Percentiles rank a stretch among this genome's conserved stretches.
Evolutionary conservation across 192 early-diverging fungal species (phyloP).

Genomic region (Linderina pennispora): DNA sequence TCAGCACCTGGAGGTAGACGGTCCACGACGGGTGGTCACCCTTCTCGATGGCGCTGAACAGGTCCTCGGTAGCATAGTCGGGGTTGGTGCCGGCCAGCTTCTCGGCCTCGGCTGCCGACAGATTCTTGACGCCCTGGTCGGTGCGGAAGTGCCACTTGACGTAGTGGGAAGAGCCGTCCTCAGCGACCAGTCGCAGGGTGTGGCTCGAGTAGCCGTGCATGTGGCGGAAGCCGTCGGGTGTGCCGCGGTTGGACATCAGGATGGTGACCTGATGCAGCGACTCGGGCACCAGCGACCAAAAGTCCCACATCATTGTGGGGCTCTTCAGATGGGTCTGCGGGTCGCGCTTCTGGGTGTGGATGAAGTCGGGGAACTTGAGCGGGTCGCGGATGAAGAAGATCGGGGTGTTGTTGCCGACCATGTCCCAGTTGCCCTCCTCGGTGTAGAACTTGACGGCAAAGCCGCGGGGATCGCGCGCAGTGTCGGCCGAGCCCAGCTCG

Average conservation of each 20-base stretch:
- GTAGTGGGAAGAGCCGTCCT: slow-evolving; percentile 52
- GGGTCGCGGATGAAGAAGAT: slow-evolving; percentile 69
- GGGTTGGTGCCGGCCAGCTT: slow-evolving; percentile 47
- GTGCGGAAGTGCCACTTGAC: slow-evolving; percentile 84
- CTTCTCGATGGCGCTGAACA: slow-evolving; percentile 56
- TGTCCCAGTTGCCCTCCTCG: slow-evolving; percentile 72
- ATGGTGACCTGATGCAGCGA: slow-evolving; percentile 60
- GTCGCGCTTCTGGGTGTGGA: slow-evolving; percentile 60
- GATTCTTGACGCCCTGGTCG: slow-evolving; percentile 55
- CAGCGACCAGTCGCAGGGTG: slow-evolving; percentile 62
- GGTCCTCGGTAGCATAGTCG: slow-evolving; percentile 57
- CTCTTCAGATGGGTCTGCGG: slow-evolving; percentile 50
- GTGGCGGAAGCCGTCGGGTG: slow-evolving; percentile 60
- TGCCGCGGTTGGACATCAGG: slow-evolving; percentile 68
- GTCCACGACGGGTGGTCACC: slow-evolving; percentile 64
- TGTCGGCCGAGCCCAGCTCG: slow-evolving; percentile 57
- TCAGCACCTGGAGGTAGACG: slow-evolving; percentile 58
- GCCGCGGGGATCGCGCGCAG: slow-evolving; percentile 63
- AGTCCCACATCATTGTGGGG: slow-evolving; percentile 57
- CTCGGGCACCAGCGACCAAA: slow-evolving; percentile 58
- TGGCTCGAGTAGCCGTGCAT: slow-evolving; percentile 69
- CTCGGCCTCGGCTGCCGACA: slow-evolving; percentile 49
- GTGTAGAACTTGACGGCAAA: slow-evolving; percentile 73
- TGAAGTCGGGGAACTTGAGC: slow-evolving; percentile 40
- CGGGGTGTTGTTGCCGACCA: slow-evolving; percentile 79